Base-by-base conservation (phyloP, 441 rosid genomes). In the Melastoma candidum region DNA sequence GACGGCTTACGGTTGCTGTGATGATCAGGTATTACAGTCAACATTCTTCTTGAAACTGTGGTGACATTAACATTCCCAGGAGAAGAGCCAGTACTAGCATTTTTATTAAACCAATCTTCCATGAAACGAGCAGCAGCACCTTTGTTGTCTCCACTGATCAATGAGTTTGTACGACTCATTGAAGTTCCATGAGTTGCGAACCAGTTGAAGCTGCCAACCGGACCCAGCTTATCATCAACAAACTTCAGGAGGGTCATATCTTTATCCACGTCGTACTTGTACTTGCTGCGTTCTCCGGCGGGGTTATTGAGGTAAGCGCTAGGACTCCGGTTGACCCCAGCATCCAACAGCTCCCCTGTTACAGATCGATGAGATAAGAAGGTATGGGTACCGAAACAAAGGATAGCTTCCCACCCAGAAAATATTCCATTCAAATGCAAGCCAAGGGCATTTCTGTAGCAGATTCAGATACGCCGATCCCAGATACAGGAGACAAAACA, bases 111-210 rank as follows among this genome's bases (percentile, higher is more conserved):
- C 98, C 90, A 85, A 60, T 90, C 96, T 73, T 92, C 98, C 96
- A 80, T 87, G 67, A 87, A 72, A 54, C 98, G 80, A 11, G 98
- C 87, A 58, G 95, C 98, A 56, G 96, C 76, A 4, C 98, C 98
- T 76, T 92, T 92, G 82, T 92, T 92, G 72, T 92, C 98, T 66
- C 98, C 98, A 68, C 96, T 87, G 57, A 87, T 80, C 73, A 87
- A 74, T 24, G 96, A 78, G 83, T 92, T 87, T 62, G 94, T 61
- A 56, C 98, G 96, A 57, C 96, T 83, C 98, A 92, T 92, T 70
- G 96, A 92, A 55, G 98, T 87, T 63, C 96, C 98, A 60, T 92
- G 98, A 56, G 96, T 92, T 48, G 98, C 85, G 76, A 90, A 90
- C 96, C 95, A 87, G 62, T 85, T 90, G 73, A 90, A 87, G 78